Conservation (phyloP, 1,139 yeast genomes). For the Hanseniaspora uvarum region DNA sequence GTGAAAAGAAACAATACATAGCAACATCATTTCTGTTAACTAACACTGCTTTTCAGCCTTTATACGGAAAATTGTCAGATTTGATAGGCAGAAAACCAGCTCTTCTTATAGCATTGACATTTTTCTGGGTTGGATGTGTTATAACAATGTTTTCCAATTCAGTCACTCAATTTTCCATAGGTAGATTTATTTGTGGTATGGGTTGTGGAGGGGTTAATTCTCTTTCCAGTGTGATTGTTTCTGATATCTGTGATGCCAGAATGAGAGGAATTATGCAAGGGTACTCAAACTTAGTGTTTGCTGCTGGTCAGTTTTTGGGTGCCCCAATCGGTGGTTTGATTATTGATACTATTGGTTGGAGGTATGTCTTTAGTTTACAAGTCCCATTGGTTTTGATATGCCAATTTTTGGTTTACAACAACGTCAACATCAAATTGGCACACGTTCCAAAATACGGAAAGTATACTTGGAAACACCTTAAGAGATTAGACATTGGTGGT, state of each 20-base stretch:
- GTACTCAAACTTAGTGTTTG: conserved; percentile 51
- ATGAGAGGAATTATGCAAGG: conserved; percentile 45
- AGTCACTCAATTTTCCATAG: conserved; percentile 37
- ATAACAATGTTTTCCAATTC: conserved; percentile 37
- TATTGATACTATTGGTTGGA: conserved; percentile 72
- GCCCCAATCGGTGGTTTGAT: conserved; percentile 66
- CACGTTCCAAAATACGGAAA: conserved; percentile 33
- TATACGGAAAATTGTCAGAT: conserved; percentile 46
- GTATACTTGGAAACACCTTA: conserved; percentile 38
- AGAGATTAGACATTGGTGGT: conserved; percentile 67
- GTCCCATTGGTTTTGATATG: conserved; percentile 50
- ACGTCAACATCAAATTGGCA: conserved; percentile 27
- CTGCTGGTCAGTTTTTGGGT: conserved; percentile 60
- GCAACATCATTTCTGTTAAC: conserved; percentile 55
- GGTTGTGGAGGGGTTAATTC: conserved; percentile 46
- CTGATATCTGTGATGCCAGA: conserved; percentile 41
- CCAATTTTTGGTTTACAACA: conserved; percentile 32
- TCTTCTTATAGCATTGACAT: conserved; percentile 36
- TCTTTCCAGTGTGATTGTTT: conserved; percentile 39
- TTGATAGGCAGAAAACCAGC: conserved; percentile 43
- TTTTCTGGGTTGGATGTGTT: conserved; percentile 39
- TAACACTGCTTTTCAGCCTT: conserved; percentile 62
- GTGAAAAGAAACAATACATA: conserved; percentile 52
- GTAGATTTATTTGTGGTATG: conserved; percentile 43
- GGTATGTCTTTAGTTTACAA: conserved; percentile 49